Evolutionary conservation across 306 rosid species (phyloP).

Genomic region (Vigna radiata): DNA sequence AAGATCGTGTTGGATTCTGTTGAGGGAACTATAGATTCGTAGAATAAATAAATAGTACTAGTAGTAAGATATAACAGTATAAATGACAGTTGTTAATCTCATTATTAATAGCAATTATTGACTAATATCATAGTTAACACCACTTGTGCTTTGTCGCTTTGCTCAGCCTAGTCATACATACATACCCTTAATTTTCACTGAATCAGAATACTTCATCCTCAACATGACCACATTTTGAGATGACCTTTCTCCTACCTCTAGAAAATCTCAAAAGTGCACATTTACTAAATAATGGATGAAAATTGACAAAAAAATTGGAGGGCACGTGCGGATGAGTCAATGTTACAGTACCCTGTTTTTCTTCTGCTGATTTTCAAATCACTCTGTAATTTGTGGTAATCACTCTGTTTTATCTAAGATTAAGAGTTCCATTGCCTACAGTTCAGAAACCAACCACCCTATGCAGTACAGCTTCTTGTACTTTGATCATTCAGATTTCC

Average conservation of each 20-base stretch:
- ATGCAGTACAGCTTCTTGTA: not conserved
- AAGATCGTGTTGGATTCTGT: slow-evolving; percentile 42
- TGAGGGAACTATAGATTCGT: slow-evolving; percentile 34
- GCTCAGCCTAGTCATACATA: not conserved
- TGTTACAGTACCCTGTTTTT: not conserved
- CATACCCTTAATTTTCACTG: not conserved
- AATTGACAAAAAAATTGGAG: not conserved
- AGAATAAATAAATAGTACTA: not conserved
- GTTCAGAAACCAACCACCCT: not conserved
- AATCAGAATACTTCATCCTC: slow-evolving; percentile 6
- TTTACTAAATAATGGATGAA: not conserved
- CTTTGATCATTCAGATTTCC: not conserved
- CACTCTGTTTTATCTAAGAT: no score
- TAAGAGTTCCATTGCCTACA: not conserved
- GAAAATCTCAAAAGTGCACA: not conserved
- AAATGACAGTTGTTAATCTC: slow-evolving; percentile 32
- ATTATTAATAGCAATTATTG: slow-evolving; percentile 20
- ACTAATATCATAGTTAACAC: not conserved
- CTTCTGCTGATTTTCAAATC: not conserved
- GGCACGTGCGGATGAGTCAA: not conserved
- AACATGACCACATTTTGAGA: slow-evolving; percentile 22
- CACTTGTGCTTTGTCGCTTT: slow-evolving; percentile 42
- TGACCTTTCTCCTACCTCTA: slow-evolving; percentile 7
- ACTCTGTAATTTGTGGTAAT: no score
- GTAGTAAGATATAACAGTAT: not conserved